A percentile compares a stretch with the other conserved stretches of the same genome.
phyloP scores from a whole-genome alignment of 768 basidiomycete species.

The Kwoniella dendrophila region DNA sequence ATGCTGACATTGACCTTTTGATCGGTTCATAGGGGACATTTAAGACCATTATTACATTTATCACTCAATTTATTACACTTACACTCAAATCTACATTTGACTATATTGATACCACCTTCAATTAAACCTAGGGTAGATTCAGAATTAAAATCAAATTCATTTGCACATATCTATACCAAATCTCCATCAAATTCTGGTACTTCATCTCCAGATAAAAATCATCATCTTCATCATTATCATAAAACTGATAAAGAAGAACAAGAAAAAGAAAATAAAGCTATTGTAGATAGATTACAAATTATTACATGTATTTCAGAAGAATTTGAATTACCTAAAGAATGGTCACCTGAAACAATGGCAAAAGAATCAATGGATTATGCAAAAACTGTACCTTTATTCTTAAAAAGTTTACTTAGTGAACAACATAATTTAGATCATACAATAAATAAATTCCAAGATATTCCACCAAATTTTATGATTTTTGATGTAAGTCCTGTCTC shows the following conservation, averaged over 20 bases:
- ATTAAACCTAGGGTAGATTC: slow-evolving; percentile 6
- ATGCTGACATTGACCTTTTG: background rate
- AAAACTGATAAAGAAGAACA: background rate
- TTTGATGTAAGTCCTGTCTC: slow-evolving; percentile 30
- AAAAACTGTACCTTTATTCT: slow-evolving; percentile 16
- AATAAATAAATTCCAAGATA: slow-evolving; percentile 27
- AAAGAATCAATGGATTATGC: slow-evolving; percentile 28
- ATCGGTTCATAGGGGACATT: slow-evolving; percentile 25
- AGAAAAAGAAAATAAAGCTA: background rate
- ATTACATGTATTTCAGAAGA: slow-evolving; percentile 11
- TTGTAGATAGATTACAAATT: slow-evolving; percentile 17
- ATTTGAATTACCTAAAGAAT: background rate
- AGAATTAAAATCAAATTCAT: slow-evolving; percentile 26
- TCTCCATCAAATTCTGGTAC: background rate
- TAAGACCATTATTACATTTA: slow-evolving; percentile 24
- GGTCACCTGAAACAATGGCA: slow-evolving; percentile 5
- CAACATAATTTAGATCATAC: slow-evolving; percentile 1
- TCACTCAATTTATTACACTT: slow-evolving; percentile 18
- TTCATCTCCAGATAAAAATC: background rate
- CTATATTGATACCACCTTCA: slow-evolving; percentile 28
- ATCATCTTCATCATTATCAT: background rate
- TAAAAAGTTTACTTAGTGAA: slow-evolving; percentile 13
- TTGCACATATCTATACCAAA: slow-evolving; percentile 19
- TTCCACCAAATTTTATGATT: slow-evolving; percentile 22
- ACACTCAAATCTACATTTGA: slow-evolving; percentile 26